phyloP scores from a whole-genome alignment of 2,329 filamentous ascomycete species.

The Thelonectria olida region DNA sequence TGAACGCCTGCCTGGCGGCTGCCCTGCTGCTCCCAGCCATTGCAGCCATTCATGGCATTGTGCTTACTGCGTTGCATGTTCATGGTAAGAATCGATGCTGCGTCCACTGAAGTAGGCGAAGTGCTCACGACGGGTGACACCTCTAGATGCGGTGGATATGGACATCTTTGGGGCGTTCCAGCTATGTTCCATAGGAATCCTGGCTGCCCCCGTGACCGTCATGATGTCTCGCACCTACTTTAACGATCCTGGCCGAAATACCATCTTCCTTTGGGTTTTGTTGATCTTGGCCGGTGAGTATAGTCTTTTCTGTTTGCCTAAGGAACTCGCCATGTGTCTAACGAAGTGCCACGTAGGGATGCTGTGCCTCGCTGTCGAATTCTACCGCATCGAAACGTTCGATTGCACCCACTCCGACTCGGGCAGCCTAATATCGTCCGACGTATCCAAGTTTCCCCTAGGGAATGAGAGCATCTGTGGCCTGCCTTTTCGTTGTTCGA shows the following conservation, averaged over 20 bases:
- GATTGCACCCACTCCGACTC: conserved; percentile 52
- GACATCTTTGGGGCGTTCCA: conserved; percentile 76
- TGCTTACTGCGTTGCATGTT: conserved; percentile 67
- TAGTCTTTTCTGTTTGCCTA: fast-evolving
- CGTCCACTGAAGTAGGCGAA: not conserved
- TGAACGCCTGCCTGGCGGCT: conserved; percentile 70
- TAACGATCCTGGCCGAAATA: conserved; percentile 68
- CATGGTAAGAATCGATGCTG: conserved; percentile 57
- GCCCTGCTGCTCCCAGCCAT: conserved; percentile 71
- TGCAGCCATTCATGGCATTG: conserved; percentile 70
- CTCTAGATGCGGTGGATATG: conserved; percentile 69
- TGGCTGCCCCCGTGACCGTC: conserved; percentile 71
- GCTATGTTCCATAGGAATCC: conserved; percentile 70
- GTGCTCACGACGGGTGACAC: not conserved
- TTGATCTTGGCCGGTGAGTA: conserved; percentile 66
- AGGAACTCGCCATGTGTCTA: not conserved
- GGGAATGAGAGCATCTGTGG: conserved; percentile 51
- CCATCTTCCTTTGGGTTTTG: conserved; percentile 73
- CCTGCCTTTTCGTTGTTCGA: conserved; percentile 60
- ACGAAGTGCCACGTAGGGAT: conserved; percentile 52
- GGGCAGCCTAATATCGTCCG: conserved; percentile 47
- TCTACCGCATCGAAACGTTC: conserved; percentile 62
- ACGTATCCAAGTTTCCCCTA: conserved; percentile 55
- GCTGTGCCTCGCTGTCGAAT: conserved; percentile 70
- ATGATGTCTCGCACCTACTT: conserved; percentile 71